Conservation (phyloP, 257 asterid genomes). For the Scutellaria minor region DNA sequence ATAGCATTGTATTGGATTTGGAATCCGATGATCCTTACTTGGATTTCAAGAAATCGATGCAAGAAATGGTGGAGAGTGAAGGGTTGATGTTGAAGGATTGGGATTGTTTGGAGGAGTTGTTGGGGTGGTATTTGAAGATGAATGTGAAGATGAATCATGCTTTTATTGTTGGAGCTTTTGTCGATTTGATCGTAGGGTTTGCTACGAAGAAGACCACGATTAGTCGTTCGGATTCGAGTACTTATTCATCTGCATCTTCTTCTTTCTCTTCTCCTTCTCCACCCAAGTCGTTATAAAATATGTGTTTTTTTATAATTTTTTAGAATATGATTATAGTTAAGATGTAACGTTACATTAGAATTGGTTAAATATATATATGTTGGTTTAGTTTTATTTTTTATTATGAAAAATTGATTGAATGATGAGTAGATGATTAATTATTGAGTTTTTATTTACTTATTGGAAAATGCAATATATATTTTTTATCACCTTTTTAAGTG, state of each 20-base stretch:
- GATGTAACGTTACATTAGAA: too few species aligned
- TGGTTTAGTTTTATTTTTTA: too few species aligned
- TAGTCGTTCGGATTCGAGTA: slow-evolving; percentile 2
- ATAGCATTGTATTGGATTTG: slow-evolving; percentile 53
- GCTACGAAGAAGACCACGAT: background rate
- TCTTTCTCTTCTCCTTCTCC: slow-evolving; percentile 17
- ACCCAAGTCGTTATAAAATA: background rate
- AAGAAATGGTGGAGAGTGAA: slow-evolving; percentile 65
- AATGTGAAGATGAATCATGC: slow-evolving; percentile 59
- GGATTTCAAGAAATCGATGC: slow-evolving; percentile 78
- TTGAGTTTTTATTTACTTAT: too few species aligned
- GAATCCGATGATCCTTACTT: slow-evolving; percentile 66
- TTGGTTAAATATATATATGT: too few species aligned
- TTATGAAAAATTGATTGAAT: too few species aligned
- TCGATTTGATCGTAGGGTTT: slow-evolving; percentile 55
- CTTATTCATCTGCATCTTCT: slow-evolving; percentile 24
- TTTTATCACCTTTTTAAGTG: too few species aligned
- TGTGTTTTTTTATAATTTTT: too few species aligned
- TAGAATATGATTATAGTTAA: too few species aligned
- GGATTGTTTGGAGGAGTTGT: slow-evolving; percentile 69
- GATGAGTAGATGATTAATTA: too few species aligned
- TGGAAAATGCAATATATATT: too few species aligned
- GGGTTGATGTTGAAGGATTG: slow-evolving; percentile 54
- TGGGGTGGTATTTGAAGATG: slow-evolving; percentile 70
- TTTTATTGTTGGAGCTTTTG: slow-evolving; percentile 62